Base-by-base conservation (phyloP, 495 filamentous ascomycete species). In the Hypoxylon rickii region DNA sequence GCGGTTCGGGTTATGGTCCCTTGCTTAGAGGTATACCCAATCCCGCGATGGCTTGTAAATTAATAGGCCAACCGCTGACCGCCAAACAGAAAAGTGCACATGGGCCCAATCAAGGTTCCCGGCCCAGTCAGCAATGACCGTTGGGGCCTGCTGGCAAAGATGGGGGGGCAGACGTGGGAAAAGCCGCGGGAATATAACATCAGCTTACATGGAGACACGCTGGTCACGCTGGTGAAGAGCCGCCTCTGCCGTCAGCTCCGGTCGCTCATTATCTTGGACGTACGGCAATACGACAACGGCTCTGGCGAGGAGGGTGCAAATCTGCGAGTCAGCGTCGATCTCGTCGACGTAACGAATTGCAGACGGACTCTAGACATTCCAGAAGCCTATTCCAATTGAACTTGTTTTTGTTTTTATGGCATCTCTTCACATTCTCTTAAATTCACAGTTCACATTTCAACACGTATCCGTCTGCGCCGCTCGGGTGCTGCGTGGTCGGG, bases 311-410 rank as follows among this genome's bases (percentile, higher is more conserved):
- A 48, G 44, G 59, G 59, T 58, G 40, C 43, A 17, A 63, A 45
- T 54, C 59, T 63, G 59, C 59, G 53, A 63, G 59, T 63, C 42
- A 63, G 59, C 52, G 43, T 42, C 48, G 37, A 58, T 49, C 49
- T 44, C 4, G 21, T 45, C 19, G 19, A 45, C 24, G 12, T 18
- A 48, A 21, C 53, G 39, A 58, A 50, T 53, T 13, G 12, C 24
- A 56, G 32, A 13, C 36, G n/a, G 29, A 7, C 16, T 39, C 43
- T 41, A 8, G 7, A n/a, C 21, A 41, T 53, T 16, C 24, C 18
- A n/a, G 32, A 20, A 40, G 21, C 31, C 51, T 22, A 21, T 17
- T 39, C 46, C 48, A 37, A 58, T 58, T 63, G 48, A 49, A 11
- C 36, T 49, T 45, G 6, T n/a, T n/a, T n/a, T n/a, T n/a, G n/a